Conservation (phyloP, 139 green algal species). For the Chlorella vulgaris region DNA sequence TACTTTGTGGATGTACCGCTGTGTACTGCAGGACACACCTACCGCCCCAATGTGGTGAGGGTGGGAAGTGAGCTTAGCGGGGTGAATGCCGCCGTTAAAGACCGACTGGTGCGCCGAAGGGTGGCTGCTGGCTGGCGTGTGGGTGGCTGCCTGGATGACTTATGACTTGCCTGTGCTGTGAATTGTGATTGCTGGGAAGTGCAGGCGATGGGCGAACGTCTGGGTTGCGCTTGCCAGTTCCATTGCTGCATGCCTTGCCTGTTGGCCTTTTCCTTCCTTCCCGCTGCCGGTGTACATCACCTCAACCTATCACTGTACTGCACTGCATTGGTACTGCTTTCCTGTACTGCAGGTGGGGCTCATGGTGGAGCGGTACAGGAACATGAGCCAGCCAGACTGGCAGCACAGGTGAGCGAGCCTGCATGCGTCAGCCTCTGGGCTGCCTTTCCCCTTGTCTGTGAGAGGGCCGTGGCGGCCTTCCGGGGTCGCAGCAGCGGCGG, state of each 20-base stretch:
- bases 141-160: not conserved
- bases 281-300: not conserved
- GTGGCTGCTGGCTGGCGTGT: not conserved
- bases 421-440: not conserved
- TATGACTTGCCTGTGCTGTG: not conserved
- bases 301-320: not conserved
- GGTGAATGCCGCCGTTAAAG: constrained; percentile 24
- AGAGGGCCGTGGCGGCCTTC: too few species aligned
- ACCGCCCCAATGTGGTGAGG: constrained; percentile 76
- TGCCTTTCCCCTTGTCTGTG: not conserved
- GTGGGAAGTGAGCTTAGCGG: constrained; percentile 52
- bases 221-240: too few species aligned
- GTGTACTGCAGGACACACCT: constrained; percentile 29
- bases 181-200: too few species aligned
- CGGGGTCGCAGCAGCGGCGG: too few species aligned
- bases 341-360: constrained; percentile 7
- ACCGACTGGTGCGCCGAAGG: constrained; percentile 16
- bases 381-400: constrained; percentile 40
- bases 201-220: too few species aligned
- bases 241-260: too few species aligned
- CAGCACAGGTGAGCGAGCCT: constrained; percentile 16
- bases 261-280: too few species aligned
- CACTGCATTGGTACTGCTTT: not conserved
- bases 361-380: constrained; percentile 34
- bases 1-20: not conserved